These are phyloP conservation scores for Epichloe sp. DNA, from an alignment of 2,329 filamentous ascomycete species.

Conservation along the genomic window DNA sequence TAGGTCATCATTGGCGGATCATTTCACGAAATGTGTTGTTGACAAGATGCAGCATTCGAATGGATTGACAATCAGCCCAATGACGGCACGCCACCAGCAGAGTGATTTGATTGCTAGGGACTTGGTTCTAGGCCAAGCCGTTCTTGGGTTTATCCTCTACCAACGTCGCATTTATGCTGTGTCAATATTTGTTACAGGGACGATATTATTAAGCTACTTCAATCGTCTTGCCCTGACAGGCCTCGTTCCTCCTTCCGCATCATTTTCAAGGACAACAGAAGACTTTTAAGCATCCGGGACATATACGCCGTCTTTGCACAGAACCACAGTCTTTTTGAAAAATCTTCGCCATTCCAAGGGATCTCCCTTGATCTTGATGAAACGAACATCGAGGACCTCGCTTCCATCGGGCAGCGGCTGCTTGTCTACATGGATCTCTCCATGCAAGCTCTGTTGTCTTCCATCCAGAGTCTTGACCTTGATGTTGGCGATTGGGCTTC, in stretches of 20 bases:
- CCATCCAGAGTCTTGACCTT: constrained; percentile 64
- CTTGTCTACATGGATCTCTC: constrained; percentile 61
- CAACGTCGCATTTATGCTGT: neutral
- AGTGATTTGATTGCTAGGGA: constrained; percentile 8
- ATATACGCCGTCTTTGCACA: constrained; percentile 77
- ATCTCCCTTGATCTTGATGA: constrained; percentile 91
- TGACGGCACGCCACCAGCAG: constrained; percentile 15
- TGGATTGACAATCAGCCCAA: constrained; percentile 24
- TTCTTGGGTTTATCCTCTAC: neutral
- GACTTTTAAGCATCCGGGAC: constrained; percentile 26
- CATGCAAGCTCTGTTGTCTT: constrained; percentile 57
- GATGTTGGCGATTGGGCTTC: constrained; percentile 48
- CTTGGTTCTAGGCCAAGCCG: no score
- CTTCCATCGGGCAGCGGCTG: constrained; percentile 40
- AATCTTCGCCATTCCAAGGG: constrained; percentile 92
- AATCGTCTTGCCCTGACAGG: neutral
- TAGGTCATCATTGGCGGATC: constrained; percentile 24
- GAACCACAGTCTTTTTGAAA: constrained; percentile 87
- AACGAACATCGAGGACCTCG: constrained; percentile 71
- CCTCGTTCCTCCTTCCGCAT: neutral
- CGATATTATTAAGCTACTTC: neutral
- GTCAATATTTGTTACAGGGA: neutral
- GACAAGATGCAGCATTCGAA: constrained; percentile 22
- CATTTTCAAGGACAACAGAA: neutral
- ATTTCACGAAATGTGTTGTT: neutral